Evolutionary conservation across 306 rosid genomes (phyloP), one percentile per base, ranked within the genome.

Genomic region (Dalbergia cultrata): DNA sequence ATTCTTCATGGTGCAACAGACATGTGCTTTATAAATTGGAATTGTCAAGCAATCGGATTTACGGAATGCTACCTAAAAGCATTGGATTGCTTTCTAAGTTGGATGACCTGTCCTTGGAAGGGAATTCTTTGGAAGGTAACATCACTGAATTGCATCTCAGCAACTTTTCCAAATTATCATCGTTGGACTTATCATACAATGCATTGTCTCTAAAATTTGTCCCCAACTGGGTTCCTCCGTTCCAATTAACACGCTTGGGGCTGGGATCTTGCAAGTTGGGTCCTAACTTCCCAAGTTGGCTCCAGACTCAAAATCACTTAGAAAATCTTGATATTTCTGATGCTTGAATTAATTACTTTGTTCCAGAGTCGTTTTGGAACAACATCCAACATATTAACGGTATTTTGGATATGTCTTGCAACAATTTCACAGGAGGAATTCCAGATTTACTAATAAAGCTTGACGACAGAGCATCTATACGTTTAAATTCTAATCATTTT

Each of bases 401-500:
- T 0, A 0, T 0, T 0, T 0, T 74, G 22, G 14, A 81, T 75
- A 67, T 81, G 47, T 74, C 76, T 44, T 1, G 9, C 56, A 81
- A 81, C 61, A 74, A 47, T 57, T 65, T 81, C 9, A 7, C 0
- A 1, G 70, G 80, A 56, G 0, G 9, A 35, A 81, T 75, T 67
- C 85, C 81, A 1, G 58, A 75, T 67, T 34, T 74, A 16, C 57
- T 62, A 18, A 5, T 74, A 9, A 65, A 44, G 39, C 5, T 10
- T 13, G 0, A 0, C 1, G 0, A 3, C 0, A 0, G 0, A 3
- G 6, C 26, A 43, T 0, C 0, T 0, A 45, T 7, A 31, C 0
- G 3, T 81, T 13, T 73, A 8, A 41, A 61, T 31, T 81, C 80
- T 54, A 81, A 81, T 59, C 22, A 74, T 1, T 37, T 74, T 65